These are phyloP conservation scores for Citeromyces hawaiiensis DNA, from an alignment of 1,139 yeast genomes.

Conservation along the genomic window DNA sequence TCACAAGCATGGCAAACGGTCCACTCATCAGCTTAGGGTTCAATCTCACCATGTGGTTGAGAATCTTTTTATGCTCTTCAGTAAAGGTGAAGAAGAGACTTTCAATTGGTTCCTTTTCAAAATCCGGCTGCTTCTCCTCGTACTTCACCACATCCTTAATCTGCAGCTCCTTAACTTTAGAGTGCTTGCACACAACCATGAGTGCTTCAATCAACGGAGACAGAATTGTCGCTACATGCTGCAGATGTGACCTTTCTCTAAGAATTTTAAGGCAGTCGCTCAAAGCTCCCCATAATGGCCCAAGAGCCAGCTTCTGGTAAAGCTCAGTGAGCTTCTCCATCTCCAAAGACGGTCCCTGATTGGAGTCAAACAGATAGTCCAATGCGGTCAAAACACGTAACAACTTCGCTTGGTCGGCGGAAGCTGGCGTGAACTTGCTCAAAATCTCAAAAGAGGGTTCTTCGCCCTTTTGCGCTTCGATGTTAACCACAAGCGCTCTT, in stretches of 20 bases:
- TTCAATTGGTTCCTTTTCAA: constrained; percentile 66
- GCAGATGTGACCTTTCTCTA: constrained; percentile 30
- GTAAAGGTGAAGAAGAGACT: constrained; percentile 77
- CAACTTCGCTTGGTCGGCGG: constrained; percentile 81
- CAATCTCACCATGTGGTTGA: constrained; percentile 85
- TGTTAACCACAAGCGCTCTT: constrained; percentile 31
- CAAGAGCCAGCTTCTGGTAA: constrained; percentile 58
- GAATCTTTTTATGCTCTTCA: constrained; percentile 75
- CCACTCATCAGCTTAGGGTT: constrained; percentile 96
- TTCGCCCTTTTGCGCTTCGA: constrained; percentile 23
- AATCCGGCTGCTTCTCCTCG: constrained; percentile 49
- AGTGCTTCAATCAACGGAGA: constrained; percentile 83
- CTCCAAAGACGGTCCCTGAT: constrained; percentile 18
- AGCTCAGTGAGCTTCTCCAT: constrained; percentile 40
- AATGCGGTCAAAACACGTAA: constrained; percentile 78
- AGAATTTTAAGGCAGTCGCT: constrained; percentile 62
- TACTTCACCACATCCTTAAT: constrained; percentile 45
- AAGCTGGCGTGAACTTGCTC: constrained; percentile 62
- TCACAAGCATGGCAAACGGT: constrained; percentile 81
- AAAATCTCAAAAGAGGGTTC: constrained; percentile 15
- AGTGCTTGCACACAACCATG: constrained; percentile 91
- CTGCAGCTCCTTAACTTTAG: constrained; percentile 55
- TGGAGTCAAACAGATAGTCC: constrained; percentile 51
- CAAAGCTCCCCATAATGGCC: constrained; percentile 76
- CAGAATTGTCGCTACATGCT: constrained; percentile 68